These are phyloP conservation scores for Cocos nucifera DNA, from an alignment of 176 grass and related monocot species.

Conservation along the genomic window DNA sequence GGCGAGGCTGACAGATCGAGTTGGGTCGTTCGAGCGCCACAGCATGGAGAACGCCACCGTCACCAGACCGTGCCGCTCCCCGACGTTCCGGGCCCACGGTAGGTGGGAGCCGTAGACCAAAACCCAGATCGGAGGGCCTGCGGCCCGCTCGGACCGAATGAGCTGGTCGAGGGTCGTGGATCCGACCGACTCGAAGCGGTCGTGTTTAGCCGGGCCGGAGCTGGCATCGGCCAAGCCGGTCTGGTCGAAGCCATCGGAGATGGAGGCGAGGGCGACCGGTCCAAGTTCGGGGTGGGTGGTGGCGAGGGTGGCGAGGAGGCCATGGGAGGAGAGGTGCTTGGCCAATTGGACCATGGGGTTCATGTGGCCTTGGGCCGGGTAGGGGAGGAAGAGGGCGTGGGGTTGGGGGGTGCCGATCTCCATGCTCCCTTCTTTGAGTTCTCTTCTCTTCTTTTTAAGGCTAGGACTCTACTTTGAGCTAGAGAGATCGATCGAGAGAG, in stretches of 20 bases:
- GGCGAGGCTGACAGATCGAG: constrained; percentile 57
- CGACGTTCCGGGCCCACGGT: constrained; percentile 12
- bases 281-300: neutral
- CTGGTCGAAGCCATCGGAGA: constrained; percentile 69
- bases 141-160: constrained; percentile 30
- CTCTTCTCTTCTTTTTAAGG: no score
- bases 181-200: constrained; percentile 30
- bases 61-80: constrained; percentile 5
- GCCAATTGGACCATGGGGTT: constrained; percentile 77
- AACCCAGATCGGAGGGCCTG: constrained; percentile 21
- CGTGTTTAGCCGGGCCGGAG: constrained; percentile 29
- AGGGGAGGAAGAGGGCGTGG: constrained; percentile 49
- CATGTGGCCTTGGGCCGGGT: constrained; percentile 82
- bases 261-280: constrained; percentile 21
- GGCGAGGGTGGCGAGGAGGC: constrained; percentile 49
- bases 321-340: constrained; percentile 47
- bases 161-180: constrained; percentile 5
- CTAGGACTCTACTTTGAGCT: no score
- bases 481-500: no score
- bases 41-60: constrained; percentile 42
- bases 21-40: no score
- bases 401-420: neutral
- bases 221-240: constrained; percentile 17
- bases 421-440: neutral
- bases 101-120: constrained; percentile 57